These are phyloP conservation scores for Venturia effusa DNA, from an alignment of 2,329 filamentous ascomycete genomes.

Conservation along the genomic window DNA sequence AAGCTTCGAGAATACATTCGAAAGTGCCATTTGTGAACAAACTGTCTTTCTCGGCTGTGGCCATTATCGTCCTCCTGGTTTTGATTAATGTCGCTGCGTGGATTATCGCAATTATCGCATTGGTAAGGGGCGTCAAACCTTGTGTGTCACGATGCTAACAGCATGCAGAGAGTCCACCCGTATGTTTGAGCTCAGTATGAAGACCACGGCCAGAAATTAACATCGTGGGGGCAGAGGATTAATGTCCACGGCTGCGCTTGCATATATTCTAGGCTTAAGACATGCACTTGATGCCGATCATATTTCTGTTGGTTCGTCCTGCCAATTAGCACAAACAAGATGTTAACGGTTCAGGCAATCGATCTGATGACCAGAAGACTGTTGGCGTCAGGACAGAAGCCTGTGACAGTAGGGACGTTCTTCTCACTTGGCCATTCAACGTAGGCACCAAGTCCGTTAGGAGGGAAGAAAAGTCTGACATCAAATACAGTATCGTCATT, in stretches of 20 bases:
- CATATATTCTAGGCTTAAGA: constrained; percentile 79
- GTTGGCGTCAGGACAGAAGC: constrained; percentile 71
- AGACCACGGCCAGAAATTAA: neutral
- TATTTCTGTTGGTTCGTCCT: constrained; percentile 40
- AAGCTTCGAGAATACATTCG: constrained; percentile 10
- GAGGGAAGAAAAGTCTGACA: neutral
- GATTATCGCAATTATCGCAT: constrained; percentile 45
- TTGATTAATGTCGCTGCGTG: constrained; percentile 47
- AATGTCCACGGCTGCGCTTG: constrained; percentile 69
- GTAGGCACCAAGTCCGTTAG: constrained; percentile 19
- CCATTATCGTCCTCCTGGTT: constrained; percentile 44
- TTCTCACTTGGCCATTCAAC: constrained; percentile 92
- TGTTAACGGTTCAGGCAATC: constrained; percentile 48
- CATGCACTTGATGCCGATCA: constrained; percentile 99
- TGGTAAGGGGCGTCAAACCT: constrained; percentile 28
- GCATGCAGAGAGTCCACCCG: neutral
- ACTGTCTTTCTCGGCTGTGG: constrained; percentile 45
- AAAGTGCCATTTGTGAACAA: constrained; percentile 42
- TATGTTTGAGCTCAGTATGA: neutral
- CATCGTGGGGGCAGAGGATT: constrained; percentile 38
- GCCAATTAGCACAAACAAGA: neutral
- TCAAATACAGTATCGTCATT: constrained; percentile 54
- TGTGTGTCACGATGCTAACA: neutral
- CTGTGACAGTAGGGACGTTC: constrained; percentile 87
- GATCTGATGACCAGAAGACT: constrained; percentile 89